A percentile compares a stretch with the other conserved stretches of the same genome.
Conservation (phyloP, 2,329 filamentous ascomycete genomes). For the Alternaria rosae region DNA sequence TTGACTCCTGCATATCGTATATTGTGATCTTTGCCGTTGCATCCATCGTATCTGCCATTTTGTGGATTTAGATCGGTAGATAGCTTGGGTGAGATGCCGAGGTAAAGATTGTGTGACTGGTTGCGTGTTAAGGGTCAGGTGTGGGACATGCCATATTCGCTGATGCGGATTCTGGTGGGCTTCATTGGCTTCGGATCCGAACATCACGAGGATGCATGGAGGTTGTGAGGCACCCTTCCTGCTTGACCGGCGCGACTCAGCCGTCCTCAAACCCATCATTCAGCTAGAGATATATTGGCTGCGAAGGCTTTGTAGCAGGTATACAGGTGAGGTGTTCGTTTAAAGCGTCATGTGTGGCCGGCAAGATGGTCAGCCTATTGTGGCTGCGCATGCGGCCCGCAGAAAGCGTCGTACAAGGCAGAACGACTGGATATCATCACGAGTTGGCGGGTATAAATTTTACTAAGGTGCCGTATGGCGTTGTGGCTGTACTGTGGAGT, state of each 20-base stretch:
- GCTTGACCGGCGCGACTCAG: neutral
- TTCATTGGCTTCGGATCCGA: neutral
- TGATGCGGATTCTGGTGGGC: neutral
- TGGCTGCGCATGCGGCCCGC: slow-evolving; percentile 21
- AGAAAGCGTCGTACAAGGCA: slow-evolving; percentile 13
- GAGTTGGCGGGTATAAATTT: neutral
- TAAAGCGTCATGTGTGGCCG: neutral
- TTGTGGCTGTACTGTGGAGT: neutral
- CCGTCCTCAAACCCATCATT: neutral
- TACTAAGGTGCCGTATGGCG: neutral
- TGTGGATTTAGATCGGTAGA: neutral
- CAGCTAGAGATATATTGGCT: neutral
- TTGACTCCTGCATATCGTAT: slow-evolving; percentile 5
- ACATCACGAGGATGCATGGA: neutral
- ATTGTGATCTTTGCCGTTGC: slow-evolving; percentile 1
- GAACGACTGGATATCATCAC: neutral
- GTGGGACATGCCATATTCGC: neutral
- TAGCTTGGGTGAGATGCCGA: neutral
- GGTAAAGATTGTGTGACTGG: neutral
- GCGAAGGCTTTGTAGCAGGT: neutral
- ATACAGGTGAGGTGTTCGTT: neutral
- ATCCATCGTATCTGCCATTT: neutral
- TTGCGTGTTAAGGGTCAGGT: neutral
- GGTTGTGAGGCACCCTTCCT: neutral
- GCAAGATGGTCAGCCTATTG: slow-evolving; percentile 1